Evolutionary conservation across 2,329 filamentous ascomycete genomes (phyloP).

Genomic region (Aspergillus ochraceus): DNA sequence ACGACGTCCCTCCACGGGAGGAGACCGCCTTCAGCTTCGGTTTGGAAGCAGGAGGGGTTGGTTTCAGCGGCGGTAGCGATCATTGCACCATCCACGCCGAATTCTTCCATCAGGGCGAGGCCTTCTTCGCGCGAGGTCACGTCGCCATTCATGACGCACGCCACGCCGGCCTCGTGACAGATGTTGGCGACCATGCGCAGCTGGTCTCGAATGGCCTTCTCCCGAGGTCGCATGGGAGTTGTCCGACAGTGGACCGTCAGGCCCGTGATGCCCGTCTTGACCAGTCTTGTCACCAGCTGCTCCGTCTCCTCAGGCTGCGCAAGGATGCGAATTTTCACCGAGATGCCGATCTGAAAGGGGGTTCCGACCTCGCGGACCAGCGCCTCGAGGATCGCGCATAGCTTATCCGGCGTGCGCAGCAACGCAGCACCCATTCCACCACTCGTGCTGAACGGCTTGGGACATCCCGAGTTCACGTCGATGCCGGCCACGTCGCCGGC

Average conservation of each 20-base stretch:
- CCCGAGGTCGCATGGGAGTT: constrained; percentile 88
- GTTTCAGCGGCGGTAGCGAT: constrained; percentile 90
- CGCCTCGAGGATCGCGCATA: constrained; percentile 79
- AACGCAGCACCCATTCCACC: constrained; percentile 96
- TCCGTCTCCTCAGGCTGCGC: constrained; percentile 75
- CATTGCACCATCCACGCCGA: constrained; percentile 91
- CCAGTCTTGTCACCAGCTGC: constrained; percentile 72
- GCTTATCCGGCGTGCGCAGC: constrained; percentile 77
- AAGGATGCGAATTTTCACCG: constrained; percentile 91
- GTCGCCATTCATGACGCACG: constrained; percentile 95
- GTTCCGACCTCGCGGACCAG: constrained; percentile 76
- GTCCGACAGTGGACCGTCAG: constrained; percentile 95
- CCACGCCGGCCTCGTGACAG: constrained; percentile 81
- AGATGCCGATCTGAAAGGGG: constrained; percentile 85
- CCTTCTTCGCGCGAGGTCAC: constrained; percentile 75
- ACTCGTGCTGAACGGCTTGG: constrained; percentile 90
- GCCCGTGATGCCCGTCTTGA: constrained; percentile 84
- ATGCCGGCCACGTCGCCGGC: constrained; percentile 89
- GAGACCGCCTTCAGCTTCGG: constrained; percentile 66
- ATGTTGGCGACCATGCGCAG: constrained; percentile 78
- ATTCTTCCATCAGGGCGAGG: constrained; percentile 70
- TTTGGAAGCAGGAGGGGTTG: constrained; percentile 84
- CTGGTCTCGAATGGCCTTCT: constrained; percentile 82
- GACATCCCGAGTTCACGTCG: constrained; percentile 97
- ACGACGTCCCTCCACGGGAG: constrained; percentile 76